Percentiles rank a stretch among this genome's conserved stretches.
Conservation (phyloP, 371 early-diverging fungal genomes). For the Enteropsectra breve region DNA sequence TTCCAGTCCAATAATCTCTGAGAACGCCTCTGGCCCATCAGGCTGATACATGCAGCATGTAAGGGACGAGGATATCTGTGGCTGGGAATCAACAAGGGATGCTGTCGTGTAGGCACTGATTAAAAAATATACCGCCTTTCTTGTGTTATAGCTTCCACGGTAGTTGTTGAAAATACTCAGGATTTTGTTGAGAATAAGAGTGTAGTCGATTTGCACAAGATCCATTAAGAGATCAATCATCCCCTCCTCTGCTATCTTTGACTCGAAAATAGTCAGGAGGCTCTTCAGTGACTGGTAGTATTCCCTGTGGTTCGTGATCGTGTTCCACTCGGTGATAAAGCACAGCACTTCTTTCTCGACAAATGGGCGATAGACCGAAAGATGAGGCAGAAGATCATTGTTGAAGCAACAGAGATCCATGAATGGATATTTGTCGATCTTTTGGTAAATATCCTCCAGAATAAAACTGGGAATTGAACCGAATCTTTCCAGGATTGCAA, state of each 20-base stretch:
- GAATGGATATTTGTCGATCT: constrained; percentile 28
- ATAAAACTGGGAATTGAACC: constrained; percentile 36
- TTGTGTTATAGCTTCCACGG: constrained; percentile 24
- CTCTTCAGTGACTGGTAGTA: constrained; percentile 31
- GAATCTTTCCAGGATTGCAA: constrained; percentile 42
- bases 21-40: constrained; percentile 38
- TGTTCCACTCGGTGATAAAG: constrained; percentile 39
- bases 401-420: constrained; percentile 40
- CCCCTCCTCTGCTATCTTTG: neutral
- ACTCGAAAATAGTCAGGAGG: constrained; percentile 22
- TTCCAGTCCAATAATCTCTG: constrained; percentile 24
- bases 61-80: constrained; percentile 23
- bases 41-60: constrained; percentile 35
- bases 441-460: constrained; percentile 38
- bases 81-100: constrained; percentile 23
- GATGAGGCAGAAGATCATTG: constrained; percentile 34
- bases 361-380: constrained; percentile 22
- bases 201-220: constrained; percentile 41
- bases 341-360: constrained; percentile 32
- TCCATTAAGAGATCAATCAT: constrained; percentile 19
- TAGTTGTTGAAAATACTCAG: constrained; percentile 17
- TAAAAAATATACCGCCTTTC: constrained; percentile 37
- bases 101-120: constrained; percentile 39
- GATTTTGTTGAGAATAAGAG: constrained; percentile 35
- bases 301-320: constrained; percentile 17